These are phyloP conservation scores for Backusella luteola DNA, from an alignment of 192 early-diverging fungal genomes.

Conservation along the genomic window DNA sequence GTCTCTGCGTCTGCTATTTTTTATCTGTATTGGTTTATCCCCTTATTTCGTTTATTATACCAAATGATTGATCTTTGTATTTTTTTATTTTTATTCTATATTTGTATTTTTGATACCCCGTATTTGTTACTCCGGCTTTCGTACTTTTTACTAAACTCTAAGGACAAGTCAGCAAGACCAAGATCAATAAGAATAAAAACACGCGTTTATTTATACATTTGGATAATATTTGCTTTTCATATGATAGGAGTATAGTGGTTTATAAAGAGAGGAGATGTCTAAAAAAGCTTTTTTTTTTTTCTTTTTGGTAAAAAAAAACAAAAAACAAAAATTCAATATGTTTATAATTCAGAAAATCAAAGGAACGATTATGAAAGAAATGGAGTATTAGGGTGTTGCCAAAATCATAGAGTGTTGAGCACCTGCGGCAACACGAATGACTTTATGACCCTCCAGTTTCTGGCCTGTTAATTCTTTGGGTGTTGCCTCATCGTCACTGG, in stretches of 20 bases:
- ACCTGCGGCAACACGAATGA: slow-evolving; percentile 68
- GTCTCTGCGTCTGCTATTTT: too few relatives aligned
- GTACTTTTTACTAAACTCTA: too few relatives aligned
- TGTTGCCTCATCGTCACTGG: slow-evolving; percentile 67
- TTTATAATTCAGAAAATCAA: background rate
- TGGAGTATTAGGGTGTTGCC: slow-evolving; percentile 7
- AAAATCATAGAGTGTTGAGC: slow-evolving; percentile 79
- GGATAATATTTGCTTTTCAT: background rate
- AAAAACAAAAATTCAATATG: too few relatives aligned
- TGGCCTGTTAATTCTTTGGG: slow-evolving; percentile 66
- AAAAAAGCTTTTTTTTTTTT: background rate
- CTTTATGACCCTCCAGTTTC: slow-evolving; percentile 62
- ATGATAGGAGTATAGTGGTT: background rate
- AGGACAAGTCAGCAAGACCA: slow-evolving; percentile 20
- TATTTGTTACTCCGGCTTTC: too few relatives aligned
- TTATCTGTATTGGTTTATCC: too few relatives aligned
- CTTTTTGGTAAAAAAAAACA: too few relatives aligned
- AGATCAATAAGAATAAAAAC: background rate
- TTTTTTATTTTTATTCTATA: too few relatives aligned
- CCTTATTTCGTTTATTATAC: too few relatives aligned
- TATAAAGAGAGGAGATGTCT: background rate
- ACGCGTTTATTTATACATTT: background rate
- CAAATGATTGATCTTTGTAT: too few relatives aligned
- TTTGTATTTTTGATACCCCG: too few relatives aligned
- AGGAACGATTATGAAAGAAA: background rate